These are phyloP conservation scores for Chrysoporthe deuterocubensis DNA, from an alignment of 2,329 filamentous ascomycete species.

Conservation along the genomic window DNA sequence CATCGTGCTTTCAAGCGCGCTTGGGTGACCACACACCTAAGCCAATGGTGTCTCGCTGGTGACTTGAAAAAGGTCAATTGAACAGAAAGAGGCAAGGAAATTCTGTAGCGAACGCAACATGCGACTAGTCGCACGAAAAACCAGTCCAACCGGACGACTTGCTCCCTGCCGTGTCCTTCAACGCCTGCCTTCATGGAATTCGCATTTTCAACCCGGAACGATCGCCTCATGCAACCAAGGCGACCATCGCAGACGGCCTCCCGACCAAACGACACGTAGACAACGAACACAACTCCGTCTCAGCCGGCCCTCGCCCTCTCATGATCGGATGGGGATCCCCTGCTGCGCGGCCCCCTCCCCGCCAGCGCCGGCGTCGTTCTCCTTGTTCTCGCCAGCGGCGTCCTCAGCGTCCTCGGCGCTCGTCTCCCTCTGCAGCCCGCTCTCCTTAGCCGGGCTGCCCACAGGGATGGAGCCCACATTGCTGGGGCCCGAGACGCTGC, in stretches of 20 bases:
- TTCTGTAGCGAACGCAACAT: conserved; percentile 27
- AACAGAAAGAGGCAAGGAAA: not conserved
- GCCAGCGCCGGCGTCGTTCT: conserved; percentile 25
- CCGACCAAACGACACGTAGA: not conserved
- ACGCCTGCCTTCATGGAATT: conserved; percentile 20
- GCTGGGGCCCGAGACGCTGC: conserved; percentile 47
- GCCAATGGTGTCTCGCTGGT: not conserved
- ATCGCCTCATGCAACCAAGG: conserved; percentile 1
- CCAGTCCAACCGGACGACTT: conserved; percentile 13
- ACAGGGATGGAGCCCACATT: conserved; percentile 55
- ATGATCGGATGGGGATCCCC: conserved; percentile 69
- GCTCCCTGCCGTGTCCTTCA: conserved; percentile 6
- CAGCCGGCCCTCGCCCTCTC: conserved; percentile 30
- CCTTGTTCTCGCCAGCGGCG: conserved; percentile 40
- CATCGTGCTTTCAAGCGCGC: not conserved
- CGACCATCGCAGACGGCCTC: not conserved
- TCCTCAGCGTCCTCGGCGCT: conserved; percentile 65
- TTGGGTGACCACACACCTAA: not conserved
- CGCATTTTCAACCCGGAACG: conserved; percentile 8
- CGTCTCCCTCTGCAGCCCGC: conserved; percentile 82
- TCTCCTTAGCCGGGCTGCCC: conserved; percentile 90
- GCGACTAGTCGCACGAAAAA: conserved; percentile 13
- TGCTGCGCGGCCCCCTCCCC: conserved; percentile 40
- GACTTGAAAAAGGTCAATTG: not conserved
- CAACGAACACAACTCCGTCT: not conserved